A percentile compares a stretch with the other conserved stretches of the same genome.
phyloP scores from a whole-genome alignment of 768 basidiomycete species.

The Lactarius indigo region DNA sequence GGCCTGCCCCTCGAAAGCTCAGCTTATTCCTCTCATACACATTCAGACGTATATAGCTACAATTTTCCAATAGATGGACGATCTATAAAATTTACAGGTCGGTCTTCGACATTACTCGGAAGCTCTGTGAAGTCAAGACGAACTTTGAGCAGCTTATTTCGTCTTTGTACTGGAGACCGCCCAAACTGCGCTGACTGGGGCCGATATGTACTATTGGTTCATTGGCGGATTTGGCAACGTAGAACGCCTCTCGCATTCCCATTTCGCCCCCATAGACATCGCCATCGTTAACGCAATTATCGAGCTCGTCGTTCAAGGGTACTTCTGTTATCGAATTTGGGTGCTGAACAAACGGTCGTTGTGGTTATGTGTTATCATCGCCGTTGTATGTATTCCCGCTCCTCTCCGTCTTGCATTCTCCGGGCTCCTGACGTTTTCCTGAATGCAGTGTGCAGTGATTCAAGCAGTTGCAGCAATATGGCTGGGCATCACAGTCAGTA shows the following conservation, averaged over 20 bases:
- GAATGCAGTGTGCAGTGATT: neutral
- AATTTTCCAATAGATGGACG: neutral
- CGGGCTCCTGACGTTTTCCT: neutral
- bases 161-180: neutral
- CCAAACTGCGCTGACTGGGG: neutral
- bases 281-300: neutral
- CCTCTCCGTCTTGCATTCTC: neutral
- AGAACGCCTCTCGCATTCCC: neutral
- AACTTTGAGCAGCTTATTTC: neutral
- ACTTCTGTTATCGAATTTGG: neutral
- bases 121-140: neutral
- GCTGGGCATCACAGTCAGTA: neutral
- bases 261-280: neutral
- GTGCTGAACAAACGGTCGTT: neutral
- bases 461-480: neutral
- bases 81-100: neutral
- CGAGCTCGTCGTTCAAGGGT: neutral
- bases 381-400: neutral
- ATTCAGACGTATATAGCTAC: neutral
- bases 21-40: neutral
- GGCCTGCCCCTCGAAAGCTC: neutral
- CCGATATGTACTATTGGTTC: neutral
- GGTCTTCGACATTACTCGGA: neutral
- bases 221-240: neutral
- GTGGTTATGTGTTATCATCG: neutral